Evolutionary conservation across 768 basidiomycete genomes (phyloP).

Genomic region (Leccinum disarticulatum): DNA sequence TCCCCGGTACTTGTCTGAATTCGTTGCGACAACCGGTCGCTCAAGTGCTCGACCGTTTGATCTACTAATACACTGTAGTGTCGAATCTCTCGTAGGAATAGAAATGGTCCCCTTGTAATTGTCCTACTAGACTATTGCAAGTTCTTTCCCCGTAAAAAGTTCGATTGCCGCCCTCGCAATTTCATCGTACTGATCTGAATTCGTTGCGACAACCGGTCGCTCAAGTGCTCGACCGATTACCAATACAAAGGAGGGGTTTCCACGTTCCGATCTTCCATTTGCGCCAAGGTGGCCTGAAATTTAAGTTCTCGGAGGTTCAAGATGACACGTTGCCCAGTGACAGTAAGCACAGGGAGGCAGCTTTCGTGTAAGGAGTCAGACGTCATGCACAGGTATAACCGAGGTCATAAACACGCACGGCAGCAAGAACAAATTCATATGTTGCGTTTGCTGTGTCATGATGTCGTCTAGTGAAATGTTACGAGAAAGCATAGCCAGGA

Average conservation of each 20-base stretch:
- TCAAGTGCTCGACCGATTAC: neutral
- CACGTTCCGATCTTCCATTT: neutral
- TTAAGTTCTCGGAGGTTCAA: conserved; percentile 11
- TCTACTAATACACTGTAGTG: neutral
- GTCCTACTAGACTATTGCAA: neutral
- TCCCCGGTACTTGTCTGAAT: neutral
- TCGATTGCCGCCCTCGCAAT: neutral
- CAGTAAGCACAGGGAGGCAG: conserved; percentile 6
- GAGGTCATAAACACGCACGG: neutral
- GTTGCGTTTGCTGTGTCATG: neutral
- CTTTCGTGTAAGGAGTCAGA: neutral
- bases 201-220: neutral
- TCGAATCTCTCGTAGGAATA: neutral
- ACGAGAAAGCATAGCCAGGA: neutral
- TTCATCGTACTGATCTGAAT: neutral
- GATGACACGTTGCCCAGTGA: conserved; percentile 17
- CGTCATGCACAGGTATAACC: neutral
- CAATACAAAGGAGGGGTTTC: neutral
- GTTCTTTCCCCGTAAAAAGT: neutral
- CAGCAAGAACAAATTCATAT: neutral
- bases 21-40: neutral
- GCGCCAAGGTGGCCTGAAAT: neutral
- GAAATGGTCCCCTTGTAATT: neutral
- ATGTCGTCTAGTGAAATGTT: neutral
- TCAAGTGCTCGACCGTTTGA: neutral